Evolutionary conservation across 495 filamentous ascomycete genomes (phyloP).

Genomic region (Amphirosellinia nigrospora): DNA sequence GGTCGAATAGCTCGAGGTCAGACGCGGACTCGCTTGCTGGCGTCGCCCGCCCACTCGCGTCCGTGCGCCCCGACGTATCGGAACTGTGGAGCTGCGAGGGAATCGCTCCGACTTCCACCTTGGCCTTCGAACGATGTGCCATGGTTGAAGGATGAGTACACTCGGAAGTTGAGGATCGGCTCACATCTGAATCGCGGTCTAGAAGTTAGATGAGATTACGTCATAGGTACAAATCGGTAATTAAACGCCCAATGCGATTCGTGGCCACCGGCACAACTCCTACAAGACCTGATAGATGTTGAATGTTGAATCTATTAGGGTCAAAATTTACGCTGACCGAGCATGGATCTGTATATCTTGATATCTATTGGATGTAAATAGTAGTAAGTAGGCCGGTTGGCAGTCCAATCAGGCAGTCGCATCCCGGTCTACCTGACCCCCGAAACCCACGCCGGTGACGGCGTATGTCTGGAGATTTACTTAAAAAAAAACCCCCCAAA

Average conservation of each 20-base stretch:
- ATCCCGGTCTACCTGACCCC: too few species aligned
- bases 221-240: not conserved
- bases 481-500: too few species aligned
- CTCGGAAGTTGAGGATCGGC: too few species aligned
- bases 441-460: too few species aligned
- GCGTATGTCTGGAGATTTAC: too few species aligned
- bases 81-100: not conserved
- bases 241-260: not conserved
- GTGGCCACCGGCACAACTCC: not conserved
- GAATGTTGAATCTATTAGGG: too few species aligned
- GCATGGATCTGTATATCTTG: not conserved
- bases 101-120: not conserved
- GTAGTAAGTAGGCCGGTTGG: not conserved
- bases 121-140: not conserved
- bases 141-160: not conserved
- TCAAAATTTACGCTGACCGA: not conserved
- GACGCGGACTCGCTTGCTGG: constrained; percentile 7
- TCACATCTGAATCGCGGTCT: too few species aligned
- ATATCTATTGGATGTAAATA: too few species aligned
- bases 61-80: not conserved
- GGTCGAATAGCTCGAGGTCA: not conserved
- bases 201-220: constrained; percentile 2
- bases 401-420: constrained; percentile 9
- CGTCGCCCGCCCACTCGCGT: constrained; percentile 15
- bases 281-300: not conserved